Evolutionary conservation across 805 yeast species (phyloP), one percentile per base, ranked within the genome.

Genomic region (Isabelozyma rhagii): DNA sequence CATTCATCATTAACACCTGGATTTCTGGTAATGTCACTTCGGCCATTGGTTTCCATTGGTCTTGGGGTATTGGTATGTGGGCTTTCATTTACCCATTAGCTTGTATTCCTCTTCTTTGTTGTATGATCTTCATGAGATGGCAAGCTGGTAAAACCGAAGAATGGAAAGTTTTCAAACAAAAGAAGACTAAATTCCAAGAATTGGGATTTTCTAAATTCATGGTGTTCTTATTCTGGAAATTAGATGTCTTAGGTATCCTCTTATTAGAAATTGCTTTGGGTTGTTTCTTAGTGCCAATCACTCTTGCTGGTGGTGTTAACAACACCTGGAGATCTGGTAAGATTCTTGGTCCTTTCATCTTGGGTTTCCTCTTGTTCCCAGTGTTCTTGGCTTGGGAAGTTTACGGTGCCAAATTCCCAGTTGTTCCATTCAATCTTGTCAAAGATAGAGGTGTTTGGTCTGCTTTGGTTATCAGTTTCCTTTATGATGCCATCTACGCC

Each of bases 221-320:
- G 17, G 41, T 39, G 34, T 44, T 47, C 34, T 47, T 57, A 27
- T 58, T 63, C 54, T 64, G 64, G 57, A 69, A 68, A 47, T 65
- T 70, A 47, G 77, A 72, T 56, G 49, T 68, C 27, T 47, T 68
- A 44, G 78, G 77, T 17, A 59, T 63, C 18, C 38, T 71, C 31
- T 47, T 73, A 27, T 49, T 73, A 43, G 55, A 62, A 48, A 69
- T 66, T 11, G 71, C 67, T 14, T 62, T 70, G 36, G 64, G 67
- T 17, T 56, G 68, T 27, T 60, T 71, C 47, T 57, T 73, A 47
- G 64, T 71, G 14, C 76, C 78, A 34, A 65, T 73, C 58, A 62
- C 66, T 25, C 48, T 72, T n/a, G 63, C 66, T 11, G 60, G 64
- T 21, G 62, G 62, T 47, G 63, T 55, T 18, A 39, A 48, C 36